Evolutionary conservation across 2,329 filamentous ascomycete genomes (phyloP), one percentile per base, ranked within the genome.

Genomic region (Cytospora paraplurivora): DNA sequence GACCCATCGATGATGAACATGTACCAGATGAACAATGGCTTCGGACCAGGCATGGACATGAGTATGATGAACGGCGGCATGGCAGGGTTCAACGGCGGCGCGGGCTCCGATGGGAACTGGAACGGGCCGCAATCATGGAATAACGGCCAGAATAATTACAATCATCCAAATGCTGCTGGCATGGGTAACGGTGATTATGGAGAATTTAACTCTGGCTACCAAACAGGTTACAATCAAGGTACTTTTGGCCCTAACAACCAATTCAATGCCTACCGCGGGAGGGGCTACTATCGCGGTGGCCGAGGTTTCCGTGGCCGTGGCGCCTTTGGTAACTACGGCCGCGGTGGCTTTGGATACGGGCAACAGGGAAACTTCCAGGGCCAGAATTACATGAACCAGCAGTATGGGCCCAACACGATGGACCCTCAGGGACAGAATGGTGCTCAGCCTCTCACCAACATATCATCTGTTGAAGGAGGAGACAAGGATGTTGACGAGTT

Each of bases 81-180:
- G 90, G 91, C 87, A 81, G 86, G 87, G 74, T 88, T 87, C 79
- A 85, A 86, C 79, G 85, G 86, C 78, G 84, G 85, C 75, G 82
- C 74, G 74, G 78, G 86, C 76, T 85, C 87, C 83, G 88, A 89
- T 85, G 86, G 88, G 85, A 88, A 88, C 82, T 92, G 89, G 88
- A 90, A 89, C 83, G 84, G 84, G 82, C 88, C 89, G 80, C 88
- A 91, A 81, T 87, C 88, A 83, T 92, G 89, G 89, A 90, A 88
- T 88, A 86, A 87, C 83, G 86, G 87, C 83, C 88, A 90, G 89
- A 89, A 91, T 91, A 92, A 91, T 89, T 92, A 87, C 88, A 93
- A 87, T 88, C 81, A 89, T 85, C 85, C 87, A 90, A 92, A 87
- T 90, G 87, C 87, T 85, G 85, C 86, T 84, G 87, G 87, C 83